Percentiles rank a stretch among this genome's conserved stretches.
Evolutionary conservation across 164 flowering plant species (phyloP).

Genomic region (Chimonanthus salicifolius): DNA sequence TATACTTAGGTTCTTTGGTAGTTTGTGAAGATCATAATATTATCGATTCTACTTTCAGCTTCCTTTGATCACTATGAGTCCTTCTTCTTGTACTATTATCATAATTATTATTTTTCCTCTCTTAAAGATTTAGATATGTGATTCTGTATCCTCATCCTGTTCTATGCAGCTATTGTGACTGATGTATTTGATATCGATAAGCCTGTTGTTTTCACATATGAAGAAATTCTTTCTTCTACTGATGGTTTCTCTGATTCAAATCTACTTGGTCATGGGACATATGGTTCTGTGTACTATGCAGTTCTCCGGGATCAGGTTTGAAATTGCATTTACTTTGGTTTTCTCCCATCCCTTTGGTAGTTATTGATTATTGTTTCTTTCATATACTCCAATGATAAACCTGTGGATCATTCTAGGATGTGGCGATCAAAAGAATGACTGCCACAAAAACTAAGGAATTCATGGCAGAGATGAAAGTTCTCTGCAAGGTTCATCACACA

Average conservation of each 20-base stretch:
- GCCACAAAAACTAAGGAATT: conserved; percentile 36
- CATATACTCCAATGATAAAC: background rate
- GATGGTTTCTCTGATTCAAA: conserved; percentile 16
- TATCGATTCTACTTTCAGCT: background rate
- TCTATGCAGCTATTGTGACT: conserved; percentile 43
- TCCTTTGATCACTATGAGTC: background rate
- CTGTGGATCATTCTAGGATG: conserved; percentile 19
- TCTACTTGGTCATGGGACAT: conserved; percentile 36
- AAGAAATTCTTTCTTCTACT: conserved; percentile 26
- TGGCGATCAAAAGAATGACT: conserved; percentile 41
- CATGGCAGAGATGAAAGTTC: conserved; percentile 29
- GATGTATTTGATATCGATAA: conserved; percentile 15
- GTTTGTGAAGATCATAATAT: background rate
- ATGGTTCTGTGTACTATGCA: conserved; percentile 32
- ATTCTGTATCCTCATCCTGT: background rate
- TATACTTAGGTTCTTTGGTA: background rate
- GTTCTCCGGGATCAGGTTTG: conserved; percentile 24
- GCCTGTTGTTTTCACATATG: conserved; percentile 19
- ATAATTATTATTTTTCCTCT: background rate
- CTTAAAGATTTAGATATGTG: background rate
- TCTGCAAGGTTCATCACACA: conserved; percentile 30
- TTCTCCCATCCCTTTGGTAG: background rate
- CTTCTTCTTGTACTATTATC: background rate
- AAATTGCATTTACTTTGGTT: background rate
- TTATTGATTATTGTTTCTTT: background rate